These are phyloP conservation scores for Guillardia theta DNA, from an alignment of 78 protist genomes.

Conservation along the genomic window DNA sequence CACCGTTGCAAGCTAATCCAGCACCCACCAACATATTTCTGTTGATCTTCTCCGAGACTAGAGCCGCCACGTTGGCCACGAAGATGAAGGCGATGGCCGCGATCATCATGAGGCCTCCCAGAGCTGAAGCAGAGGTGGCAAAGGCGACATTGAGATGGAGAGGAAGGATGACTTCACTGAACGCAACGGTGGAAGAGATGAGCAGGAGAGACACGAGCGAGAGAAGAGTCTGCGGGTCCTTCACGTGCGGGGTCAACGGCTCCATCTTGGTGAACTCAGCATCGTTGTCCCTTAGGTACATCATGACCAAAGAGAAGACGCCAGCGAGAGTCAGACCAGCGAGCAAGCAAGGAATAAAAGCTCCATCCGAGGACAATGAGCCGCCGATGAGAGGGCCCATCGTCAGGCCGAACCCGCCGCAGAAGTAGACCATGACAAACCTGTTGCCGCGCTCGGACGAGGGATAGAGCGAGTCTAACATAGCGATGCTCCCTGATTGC, in stretches of 20 bases:
- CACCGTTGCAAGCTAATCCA: neutral
- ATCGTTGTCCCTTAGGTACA: neutral
- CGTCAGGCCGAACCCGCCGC: constrained; percentile 7
- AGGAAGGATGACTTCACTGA: neutral
- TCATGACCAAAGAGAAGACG: neutral
- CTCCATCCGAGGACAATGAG: neutral
- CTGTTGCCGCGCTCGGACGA: constrained; percentile 8
- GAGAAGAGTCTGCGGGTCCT: constrained; percentile 20
- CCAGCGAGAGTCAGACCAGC: neutral
- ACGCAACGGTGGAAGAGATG: neutral
- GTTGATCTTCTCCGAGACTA: neutral
- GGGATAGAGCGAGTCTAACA: neutral
- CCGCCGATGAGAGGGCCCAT: constrained; percentile 23
- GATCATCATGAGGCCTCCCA: constrained; percentile 5
- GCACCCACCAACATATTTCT: neutral
- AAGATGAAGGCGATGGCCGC: constrained; percentile 34
- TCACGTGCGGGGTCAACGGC: neutral
- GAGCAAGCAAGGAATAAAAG: neutral
- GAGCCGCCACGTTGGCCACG: constrained; percentile 8
- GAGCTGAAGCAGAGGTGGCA: neutral
- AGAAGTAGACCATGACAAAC: constrained; percentile 11
- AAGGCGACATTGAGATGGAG: neutral
- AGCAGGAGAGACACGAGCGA: neutral
- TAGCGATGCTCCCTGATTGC: neutral
- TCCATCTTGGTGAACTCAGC: neutral